Base-by-base conservation (phyloP, 2,329 filamentous ascomycete genomes). In the Colletotrichum shisoi region DNA sequence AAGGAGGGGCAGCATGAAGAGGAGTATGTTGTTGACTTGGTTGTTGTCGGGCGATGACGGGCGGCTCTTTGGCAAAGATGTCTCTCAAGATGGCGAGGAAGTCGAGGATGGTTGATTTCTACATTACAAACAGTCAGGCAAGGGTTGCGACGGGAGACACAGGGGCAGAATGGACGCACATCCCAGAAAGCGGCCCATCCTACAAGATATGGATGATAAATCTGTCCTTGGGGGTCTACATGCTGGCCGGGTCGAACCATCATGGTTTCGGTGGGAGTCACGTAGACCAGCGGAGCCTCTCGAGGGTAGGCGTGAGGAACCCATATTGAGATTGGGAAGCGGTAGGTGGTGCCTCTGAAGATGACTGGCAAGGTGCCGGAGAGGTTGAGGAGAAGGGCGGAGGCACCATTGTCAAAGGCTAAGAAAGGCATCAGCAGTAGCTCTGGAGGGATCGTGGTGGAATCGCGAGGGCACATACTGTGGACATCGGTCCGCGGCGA, bases 191-290 rank as follows among this genome's bases (percentile, higher is more conserved):
- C 89, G 39, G 85, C 82, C 95, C 95, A 99, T 69, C 93, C 89
- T 39, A 93, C 92, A 53, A 99, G 82, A 77, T 98, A 99, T 44
- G 95, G 95, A 76, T 99, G 95, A 76, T 98, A 99, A 70, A 98
- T 87, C 76, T 92, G 90, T 31, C 95, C 95, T 74, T 98, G 94
- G 5, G 92, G 89, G 74, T 95, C 93, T 68, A 99, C 93, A 81
- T 99, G 93, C 76, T 99, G 95, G 0, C 95, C 95, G 0, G 94
- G 93, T 21, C 94, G 87, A 48, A 99, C 90, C 71, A 91, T 80
- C 93, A 99, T 98, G 70, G 89, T 91, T 71, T 92, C 90, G 5
- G 91, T 92, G 3, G 95, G 94, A 7, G 89, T 94, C 48, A 98
- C 92, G 77, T 97, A 98, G 66, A 91, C 87, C 53, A 98, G 85